These are phyloP conservation scores for Metarhizium guizhouense DNA, from an alignment of 2,329 filamentous ascomycete genomes.

Conservation along the genomic window DNA sequence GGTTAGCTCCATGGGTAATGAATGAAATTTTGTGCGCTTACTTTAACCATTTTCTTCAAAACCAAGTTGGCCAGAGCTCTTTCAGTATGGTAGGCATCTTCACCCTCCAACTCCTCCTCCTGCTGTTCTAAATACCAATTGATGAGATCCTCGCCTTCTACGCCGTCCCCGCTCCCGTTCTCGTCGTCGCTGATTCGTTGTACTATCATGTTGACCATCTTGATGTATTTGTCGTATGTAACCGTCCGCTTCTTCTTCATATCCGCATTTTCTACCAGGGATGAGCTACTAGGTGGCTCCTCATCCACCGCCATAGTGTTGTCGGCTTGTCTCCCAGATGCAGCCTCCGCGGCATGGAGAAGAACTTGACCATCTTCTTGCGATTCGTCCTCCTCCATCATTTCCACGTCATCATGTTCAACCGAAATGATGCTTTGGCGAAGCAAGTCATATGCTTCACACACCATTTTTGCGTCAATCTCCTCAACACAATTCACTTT, in stretches of 20 bases:
- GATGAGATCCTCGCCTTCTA: slow-evolving; percentile 72
- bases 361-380: slow-evolving; percentile 37
- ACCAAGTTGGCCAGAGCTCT: slow-evolving; percentile 71
- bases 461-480: slow-evolving; percentile 74
- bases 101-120: slow-evolving; percentile 69
- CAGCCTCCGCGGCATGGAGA: slow-evolving; percentile 27
- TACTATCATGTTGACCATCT: slow-evolving; percentile 80
- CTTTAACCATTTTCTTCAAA: slow-evolving; percentile 92
- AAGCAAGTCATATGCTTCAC: slow-evolving; percentile 85
- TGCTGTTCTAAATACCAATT: slow-evolving; percentile 90
- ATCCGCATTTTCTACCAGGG: slow-evolving; percentile 12
- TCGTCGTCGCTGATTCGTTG: slow-evolving; percentile 80
- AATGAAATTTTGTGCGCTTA: slow-evolving; percentile 31
- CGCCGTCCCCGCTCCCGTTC: slow-evolving; percentile 64
- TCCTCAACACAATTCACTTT: slow-evolving; percentile 96
- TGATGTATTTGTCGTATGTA: slow-evolving; percentile 89
- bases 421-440: slow-evolving; percentile 95
- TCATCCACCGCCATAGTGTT: slow-evolving; percentile 31
- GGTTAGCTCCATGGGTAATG: slow-evolving; percentile 15
- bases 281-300: slow-evolving; percentile 7
- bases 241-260: slow-evolving; percentile 67
- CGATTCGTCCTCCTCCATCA: slow-evolving; percentile 65
- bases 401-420: slow-evolving; percentile 93
- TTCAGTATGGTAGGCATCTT: slow-evolving; percentile 75
- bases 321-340: slow-evolving; percentile 36